A percentile compares a stretch with the other conserved stretches of the same genome.
Conservation (phyloP, 2,329 filamentous ascomycete genomes). For the Juglanconis juglandina region DNA sequence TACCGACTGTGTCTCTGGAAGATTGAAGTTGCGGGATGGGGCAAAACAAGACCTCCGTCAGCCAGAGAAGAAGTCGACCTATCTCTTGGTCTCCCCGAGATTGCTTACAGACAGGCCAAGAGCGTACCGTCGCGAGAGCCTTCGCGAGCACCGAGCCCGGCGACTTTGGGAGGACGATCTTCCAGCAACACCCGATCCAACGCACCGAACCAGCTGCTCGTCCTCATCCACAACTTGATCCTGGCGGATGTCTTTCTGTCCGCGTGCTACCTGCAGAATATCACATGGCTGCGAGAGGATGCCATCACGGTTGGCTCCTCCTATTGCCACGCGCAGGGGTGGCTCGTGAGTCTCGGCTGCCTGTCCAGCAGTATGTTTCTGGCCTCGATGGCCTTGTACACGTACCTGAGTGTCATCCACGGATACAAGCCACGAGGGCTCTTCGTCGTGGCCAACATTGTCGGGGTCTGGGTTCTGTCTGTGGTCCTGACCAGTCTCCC, state of each 20-base stretch:
- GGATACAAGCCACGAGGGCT: slow-evolving; percentile 40
- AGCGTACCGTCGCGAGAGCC: neutral
- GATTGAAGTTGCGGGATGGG: neutral
- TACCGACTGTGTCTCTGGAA: neutral
- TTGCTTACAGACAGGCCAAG: neutral
- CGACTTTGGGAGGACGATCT: neutral
- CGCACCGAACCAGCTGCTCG: slow-evolving; percentile 25
- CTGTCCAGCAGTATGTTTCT: neutral
- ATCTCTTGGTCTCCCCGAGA: neutral
- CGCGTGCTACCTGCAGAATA: neutral
- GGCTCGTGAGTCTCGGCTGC: neutral
- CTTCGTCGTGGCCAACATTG: slow-evolving; percentile 47
- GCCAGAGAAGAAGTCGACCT: neutral
- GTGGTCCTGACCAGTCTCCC: slow-evolving; percentile 55
- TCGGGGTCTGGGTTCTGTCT: slow-evolving; percentile 54
- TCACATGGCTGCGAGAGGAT: neutral
- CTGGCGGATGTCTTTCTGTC: neutral
- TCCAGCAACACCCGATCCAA: slow-evolving; percentile 23
- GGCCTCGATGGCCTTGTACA: neutral
- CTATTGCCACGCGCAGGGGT: neutral
- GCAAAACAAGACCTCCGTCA: neutral
- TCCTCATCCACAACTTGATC: neutral
- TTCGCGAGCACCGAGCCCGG: neutral
- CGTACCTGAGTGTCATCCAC: neutral
- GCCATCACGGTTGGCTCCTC: neutral